Percentiles rank a stretch among this genome's conserved stretches.
Conservation (phyloP, 441 rosid genomes). For the Populus hybrid region DNA sequence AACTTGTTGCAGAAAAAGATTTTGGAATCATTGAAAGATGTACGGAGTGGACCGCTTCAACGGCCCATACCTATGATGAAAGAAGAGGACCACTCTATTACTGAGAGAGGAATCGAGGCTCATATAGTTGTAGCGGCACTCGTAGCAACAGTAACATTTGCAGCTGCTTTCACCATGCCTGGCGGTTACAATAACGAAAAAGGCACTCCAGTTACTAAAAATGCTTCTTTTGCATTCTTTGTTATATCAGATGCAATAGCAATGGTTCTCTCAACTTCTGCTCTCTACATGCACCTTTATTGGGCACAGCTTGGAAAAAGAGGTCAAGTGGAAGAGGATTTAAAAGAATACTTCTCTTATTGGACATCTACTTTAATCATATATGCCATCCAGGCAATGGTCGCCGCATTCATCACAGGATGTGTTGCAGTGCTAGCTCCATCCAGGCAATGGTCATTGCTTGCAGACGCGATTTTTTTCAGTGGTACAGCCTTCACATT, state of each 20-base stretch:
- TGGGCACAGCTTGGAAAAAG: neutral
- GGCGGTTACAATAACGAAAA: conserved; percentile 2
- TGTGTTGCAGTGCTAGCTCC: conserved; percentile 1
- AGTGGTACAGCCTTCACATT: neutral
- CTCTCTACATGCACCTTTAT: neutral
- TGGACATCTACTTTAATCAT: neutral
- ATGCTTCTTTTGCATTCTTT: neutral
- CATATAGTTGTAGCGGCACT: conserved; percentile 2
- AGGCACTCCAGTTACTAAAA: neutral
- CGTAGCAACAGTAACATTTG: conserved; percentile 12
- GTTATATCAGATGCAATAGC: neutral
- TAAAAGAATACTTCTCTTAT: neutral
- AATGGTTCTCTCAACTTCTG: neutral
- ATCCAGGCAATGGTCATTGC: neutral
- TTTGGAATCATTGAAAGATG: too few species aligned
- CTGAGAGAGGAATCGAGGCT: neutral
- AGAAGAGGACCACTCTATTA: neutral
- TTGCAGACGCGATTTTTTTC: neutral
- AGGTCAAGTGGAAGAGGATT: neutral
- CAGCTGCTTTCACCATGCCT: neutral
- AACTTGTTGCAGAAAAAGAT: too few species aligned
- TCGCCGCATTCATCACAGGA: conserved; percentile 13
- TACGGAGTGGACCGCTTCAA: neutral
- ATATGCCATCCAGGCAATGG: conserved; percentile 11
- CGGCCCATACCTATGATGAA: neutral